phyloP scores from a whole-genome alignment of 768 basidiomycete genomes.

The Leucosporidium scottii region DNA sequence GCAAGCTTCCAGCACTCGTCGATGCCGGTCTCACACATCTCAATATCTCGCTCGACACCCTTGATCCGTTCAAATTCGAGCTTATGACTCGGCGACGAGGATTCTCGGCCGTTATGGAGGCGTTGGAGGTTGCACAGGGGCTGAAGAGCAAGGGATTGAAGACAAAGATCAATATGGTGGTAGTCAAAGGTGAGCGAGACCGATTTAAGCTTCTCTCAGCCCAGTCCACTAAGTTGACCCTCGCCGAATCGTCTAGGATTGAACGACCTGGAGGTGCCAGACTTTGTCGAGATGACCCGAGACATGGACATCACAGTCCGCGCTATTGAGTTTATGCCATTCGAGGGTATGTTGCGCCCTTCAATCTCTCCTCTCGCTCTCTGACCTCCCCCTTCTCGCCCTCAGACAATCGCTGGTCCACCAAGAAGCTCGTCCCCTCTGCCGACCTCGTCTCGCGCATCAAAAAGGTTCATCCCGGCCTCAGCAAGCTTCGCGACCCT shows the following conservation, averaged over 20 bases:
- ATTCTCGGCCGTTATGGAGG: conserved; percentile 61
- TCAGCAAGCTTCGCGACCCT: conserved; percentile 56
- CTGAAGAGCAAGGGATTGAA: conserved; percentile 24
- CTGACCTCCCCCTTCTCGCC: not conserved
- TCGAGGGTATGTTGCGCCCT: conserved; percentile 54
- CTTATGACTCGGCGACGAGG: conserved; percentile 66
- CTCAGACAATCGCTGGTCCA: conserved; percentile 75
- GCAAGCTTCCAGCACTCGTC: conserved; percentile 62
- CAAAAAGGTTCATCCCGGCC: conserved; percentile 47
- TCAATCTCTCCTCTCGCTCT: not conserved
- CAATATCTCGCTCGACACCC: conserved; percentile 63
- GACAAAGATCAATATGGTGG: conserved; percentile 80
- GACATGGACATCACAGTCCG: conserved; percentile 60
- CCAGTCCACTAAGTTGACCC: not conserved
- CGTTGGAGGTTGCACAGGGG: conserved; percentile 54
- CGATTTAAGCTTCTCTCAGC: not conserved
- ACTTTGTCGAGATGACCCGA: conserved; percentile 71
- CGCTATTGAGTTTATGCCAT: conserved; percentile 94
- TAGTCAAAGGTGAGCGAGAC: conserved; percentile 53
- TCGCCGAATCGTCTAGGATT: conserved; percentile 40
- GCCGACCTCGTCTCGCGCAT: conserved; percentile 56
- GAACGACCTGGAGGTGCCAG: conserved; percentile 70
- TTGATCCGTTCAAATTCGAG: conserved; percentile 81
- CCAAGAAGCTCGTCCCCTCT: conserved; percentile 74
- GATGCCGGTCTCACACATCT: conserved; percentile 70